Evolutionary conservation across 768 basidiomycete species (phyloP).

Genomic region (Daedaleopsis sinensis): DNA sequence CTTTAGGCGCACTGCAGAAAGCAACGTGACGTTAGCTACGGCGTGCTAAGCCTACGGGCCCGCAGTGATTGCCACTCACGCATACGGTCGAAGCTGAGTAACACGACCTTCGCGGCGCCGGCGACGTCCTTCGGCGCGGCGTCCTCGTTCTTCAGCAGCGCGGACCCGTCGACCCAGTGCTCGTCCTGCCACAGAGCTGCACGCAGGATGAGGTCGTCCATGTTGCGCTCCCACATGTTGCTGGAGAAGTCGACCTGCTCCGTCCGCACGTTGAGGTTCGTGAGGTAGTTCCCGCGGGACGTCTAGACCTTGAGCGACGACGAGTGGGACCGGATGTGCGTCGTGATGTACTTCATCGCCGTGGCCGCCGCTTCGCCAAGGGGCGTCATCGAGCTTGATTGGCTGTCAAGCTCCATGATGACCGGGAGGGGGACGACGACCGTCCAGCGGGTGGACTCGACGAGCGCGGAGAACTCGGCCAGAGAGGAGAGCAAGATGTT

Average conservation of each 20-base stretch:
- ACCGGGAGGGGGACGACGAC: conserved; percentile 92
- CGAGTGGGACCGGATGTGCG: conserved; percentile 73
- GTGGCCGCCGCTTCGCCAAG: conserved; percentile 76
- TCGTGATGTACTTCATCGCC: conserved; percentile 76
- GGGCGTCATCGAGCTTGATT: conserved; percentile 60
- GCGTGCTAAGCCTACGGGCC: conserved; percentile 8
- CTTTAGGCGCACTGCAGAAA: conserved; percentile 76
- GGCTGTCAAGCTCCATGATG: conserved; percentile 96
- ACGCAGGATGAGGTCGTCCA: conserved; percentile 95
- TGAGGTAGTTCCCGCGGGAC: conserved; percentile 90
- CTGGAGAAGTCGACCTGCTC: conserved; percentile 79
- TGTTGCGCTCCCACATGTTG: conserved; percentile 62
- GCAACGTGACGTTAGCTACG: conserved; percentile 10
- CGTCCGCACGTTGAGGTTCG: conserved; percentile 76
- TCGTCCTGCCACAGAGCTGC: conserved; percentile 93
- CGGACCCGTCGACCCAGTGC: conserved; percentile 87
- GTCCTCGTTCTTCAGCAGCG: conserved; percentile 55
- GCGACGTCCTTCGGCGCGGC: conserved; percentile 40
- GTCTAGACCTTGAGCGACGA: conserved; percentile 92
- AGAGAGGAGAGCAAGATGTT: conserved; percentile 92
- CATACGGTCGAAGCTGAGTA: conserved; percentile 92
- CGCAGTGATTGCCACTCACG: conserved; percentile 50
- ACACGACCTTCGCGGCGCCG: conserved; percentile 76
- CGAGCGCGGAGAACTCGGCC: conserved; percentile 66
- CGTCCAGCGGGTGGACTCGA: conserved; percentile 85